Evolutionary conservation across 306 rosid species (phyloP).

Genomic region (Biancaea sappan): DNA sequence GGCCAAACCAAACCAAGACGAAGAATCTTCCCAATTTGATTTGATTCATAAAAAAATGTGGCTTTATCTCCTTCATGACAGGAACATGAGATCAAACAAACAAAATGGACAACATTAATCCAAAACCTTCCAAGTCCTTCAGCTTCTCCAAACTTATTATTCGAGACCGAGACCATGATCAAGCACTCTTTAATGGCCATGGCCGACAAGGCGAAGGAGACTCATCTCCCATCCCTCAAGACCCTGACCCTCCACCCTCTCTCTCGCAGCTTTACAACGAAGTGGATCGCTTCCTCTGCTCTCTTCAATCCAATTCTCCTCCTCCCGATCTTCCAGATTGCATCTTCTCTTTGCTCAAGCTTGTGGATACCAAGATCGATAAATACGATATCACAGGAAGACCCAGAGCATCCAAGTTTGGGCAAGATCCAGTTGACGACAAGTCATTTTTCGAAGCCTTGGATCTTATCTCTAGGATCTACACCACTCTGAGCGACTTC

Average conservation of each 20-base stretch:
- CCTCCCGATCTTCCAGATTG: constrained; percentile 38
- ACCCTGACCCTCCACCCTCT: background rate
- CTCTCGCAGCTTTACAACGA: constrained; percentile 42
- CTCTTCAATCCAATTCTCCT: background rate
- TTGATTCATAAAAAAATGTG: background rate
- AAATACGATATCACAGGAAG: constrained; percentile 34
- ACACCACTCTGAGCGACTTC: constrained; percentile 15
- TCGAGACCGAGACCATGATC: background rate
- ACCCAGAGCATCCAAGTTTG: constrained; percentile 31
- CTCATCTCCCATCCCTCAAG: background rate
- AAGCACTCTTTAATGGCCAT: background rate
- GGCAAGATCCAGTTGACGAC: constrained; percentile 45
- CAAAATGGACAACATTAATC: background rate
- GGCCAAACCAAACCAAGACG: background rate
- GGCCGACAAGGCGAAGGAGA: background rate
- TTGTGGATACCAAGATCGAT: constrained; percentile 42
- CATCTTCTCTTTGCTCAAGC: constrained; percentile 37
- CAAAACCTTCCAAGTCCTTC: background rate
- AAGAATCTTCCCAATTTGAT: background rate
- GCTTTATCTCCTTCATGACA: background rate
- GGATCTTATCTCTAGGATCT: constrained; percentile 43
- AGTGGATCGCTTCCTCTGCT: constrained; percentile 49
- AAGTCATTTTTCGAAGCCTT: constrained; percentile 39
- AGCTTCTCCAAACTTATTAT: background rate
- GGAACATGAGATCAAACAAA: background rate